Conservation (phyloP, 345 rosid species). For the Bretschneidera sinensis region DNA sequence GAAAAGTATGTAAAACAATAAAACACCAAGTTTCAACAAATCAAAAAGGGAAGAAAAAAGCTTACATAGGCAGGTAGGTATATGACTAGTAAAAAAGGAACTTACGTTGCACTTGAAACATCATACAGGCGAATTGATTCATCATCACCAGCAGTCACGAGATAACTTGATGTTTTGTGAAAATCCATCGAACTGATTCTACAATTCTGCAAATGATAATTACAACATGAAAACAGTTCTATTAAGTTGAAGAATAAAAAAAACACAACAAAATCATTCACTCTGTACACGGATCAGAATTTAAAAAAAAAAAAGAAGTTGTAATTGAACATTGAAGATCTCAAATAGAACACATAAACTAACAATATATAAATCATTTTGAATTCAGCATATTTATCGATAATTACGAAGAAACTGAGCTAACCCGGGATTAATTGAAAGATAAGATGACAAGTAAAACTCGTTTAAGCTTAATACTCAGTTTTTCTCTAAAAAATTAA, state of each 20-base stretch:
- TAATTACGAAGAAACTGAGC: neutral
- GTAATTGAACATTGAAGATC: too few species aligned
- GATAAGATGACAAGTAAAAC: neutral
- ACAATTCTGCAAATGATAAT: conserved; percentile 43
- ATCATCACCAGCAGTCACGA: conserved; percentile 97
- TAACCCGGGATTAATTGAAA: neutral
- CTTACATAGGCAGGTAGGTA: neutral
- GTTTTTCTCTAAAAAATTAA: too few species aligned
- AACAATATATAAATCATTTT: too few species aligned
- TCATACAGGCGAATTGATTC: conserved; percentile 92
- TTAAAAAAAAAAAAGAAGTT: neutral
- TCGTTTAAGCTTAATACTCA: too few species aligned
- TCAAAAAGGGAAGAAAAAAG: neutral
- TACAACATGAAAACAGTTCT: neutral
- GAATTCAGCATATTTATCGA: neutral
- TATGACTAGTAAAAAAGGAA: neutral
- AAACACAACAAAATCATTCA: too few species aligned
- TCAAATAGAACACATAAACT: too few species aligned
- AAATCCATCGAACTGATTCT: conserved; percentile 93
- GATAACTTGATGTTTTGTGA: conserved; percentile 68
- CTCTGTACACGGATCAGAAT: neutral
- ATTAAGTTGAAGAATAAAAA: too few species aligned
- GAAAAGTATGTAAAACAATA: neutral
- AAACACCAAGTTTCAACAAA: neutral
- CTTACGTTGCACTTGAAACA: conserved; percentile 61